These are phyloP conservation scores for Lecanicillium sp. DNA, from an alignment of 2,329 filamentous ascomycete genomes.

Conservation along the genomic window DNA sequence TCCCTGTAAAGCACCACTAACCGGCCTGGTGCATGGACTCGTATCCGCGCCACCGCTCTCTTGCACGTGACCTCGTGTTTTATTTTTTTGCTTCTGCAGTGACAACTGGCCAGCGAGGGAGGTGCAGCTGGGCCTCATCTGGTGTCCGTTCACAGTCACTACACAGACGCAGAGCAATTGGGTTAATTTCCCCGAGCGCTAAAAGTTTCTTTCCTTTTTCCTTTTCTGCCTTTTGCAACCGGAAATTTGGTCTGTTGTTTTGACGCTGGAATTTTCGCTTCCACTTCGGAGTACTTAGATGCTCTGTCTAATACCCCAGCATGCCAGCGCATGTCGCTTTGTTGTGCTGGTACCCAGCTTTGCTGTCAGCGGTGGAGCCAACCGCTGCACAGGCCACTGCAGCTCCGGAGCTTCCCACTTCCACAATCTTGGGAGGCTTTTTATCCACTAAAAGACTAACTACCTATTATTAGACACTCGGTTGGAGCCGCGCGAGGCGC, in stretches of 20 bases:
- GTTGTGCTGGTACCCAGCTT: too few species aligned
- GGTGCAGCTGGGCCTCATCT: neutral
- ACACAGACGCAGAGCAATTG: too few species aligned
- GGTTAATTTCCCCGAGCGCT: too few species aligned
- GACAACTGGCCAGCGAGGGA: neutral
- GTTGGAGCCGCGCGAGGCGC: neutral
- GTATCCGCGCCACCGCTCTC: neutral
- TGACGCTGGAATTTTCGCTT: neutral
- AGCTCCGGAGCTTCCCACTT: too few species aligned
- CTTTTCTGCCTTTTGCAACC: neutral
- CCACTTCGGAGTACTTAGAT: neutral
- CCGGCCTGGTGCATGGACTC: neutral
- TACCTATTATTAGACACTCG: constrained; percentile 6
- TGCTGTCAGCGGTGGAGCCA: too few species aligned
- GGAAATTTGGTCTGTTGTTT: neutral
- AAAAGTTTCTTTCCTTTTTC: neutral
- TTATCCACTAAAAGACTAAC: neutral
- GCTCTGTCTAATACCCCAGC: too few species aligned
- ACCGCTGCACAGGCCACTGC: too few species aligned
- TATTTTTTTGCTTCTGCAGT: constrained; percentile 3
- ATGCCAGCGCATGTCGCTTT: too few species aligned
- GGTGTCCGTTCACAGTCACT: neutral
- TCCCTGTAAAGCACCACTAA: too few species aligned
- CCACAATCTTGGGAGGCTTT: neutral
- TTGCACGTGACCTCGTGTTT: constrained; percentile 17